These are phyloP conservation scores for Rhypophila decipiens DNA, from an alignment of 495 filamentous ascomycete species.

Conservation along the genomic window DNA sequence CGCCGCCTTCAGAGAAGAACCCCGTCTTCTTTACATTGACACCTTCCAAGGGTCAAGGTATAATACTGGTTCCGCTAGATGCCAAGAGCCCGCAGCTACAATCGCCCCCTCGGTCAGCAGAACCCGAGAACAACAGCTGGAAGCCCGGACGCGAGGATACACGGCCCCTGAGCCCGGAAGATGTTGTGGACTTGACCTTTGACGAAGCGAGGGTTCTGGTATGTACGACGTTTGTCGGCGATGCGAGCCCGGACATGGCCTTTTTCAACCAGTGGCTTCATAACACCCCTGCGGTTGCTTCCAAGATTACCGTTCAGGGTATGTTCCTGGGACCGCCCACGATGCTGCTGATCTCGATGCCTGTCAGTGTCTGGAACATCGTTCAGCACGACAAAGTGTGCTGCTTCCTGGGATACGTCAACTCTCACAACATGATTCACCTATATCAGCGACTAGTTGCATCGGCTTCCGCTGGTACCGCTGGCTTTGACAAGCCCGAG, in stretches of 20 bases:
- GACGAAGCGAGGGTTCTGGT: conserved; percentile 48
- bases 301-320: conserved; percentile 50
- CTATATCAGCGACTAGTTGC: conserved; percentile 47
- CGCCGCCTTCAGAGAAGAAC: conserved; percentile 29
- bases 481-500: conserved; percentile 41
- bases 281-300: conserved; percentile 38
- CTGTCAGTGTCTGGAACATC: conserved; percentile 47
- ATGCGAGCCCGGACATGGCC: conserved; percentile 51
- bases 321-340: conserved; percentile 54
- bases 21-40: conserved; percentile 45
- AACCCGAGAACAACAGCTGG: conserved; percentile 28
- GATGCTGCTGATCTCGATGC: conserved; percentile 53
- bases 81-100: conserved; percentile 27
- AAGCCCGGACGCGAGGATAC: conserved; percentile 27
- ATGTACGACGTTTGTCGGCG: conserved; percentile 51
- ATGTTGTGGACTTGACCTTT: conserved; percentile 42
- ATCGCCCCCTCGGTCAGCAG: conserved; percentile 33
- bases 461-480: conserved; percentile 27
- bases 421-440: conserved; percentile 51
- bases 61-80: conserved; percentile 39
- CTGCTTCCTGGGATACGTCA: conserved; percentile 50
- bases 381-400: conserved; percentile 52
- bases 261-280: conserved; percentile 53
- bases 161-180: conserved; percentile 30
- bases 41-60: conserved; percentile 38